A percentile compares a stretch with the other conserved stretches of the same genome.
Conservation (phyloP, 306 rosid species). For the Pueraria montana region DNA sequence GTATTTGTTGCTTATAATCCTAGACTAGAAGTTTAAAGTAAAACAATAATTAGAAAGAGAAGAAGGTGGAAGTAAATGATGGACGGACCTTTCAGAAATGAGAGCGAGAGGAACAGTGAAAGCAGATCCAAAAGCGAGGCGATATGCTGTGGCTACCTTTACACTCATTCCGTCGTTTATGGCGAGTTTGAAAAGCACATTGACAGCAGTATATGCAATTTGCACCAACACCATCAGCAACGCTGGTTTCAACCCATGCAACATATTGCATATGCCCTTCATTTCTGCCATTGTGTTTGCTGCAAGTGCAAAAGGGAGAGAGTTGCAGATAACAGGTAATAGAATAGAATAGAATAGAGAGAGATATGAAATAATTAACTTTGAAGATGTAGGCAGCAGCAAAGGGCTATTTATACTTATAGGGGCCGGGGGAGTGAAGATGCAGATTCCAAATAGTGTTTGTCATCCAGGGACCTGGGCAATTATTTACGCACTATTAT, state of each 20-base stretch:
- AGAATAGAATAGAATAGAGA: no score
- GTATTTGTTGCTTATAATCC: background rate
- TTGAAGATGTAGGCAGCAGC: background rate
- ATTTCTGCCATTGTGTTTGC: background rate
- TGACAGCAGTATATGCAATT: conserved; percentile 61
- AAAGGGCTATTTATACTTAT: conserved; percentile 38
- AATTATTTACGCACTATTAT: background rate
- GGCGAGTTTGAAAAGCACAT: conserved; percentile 74
- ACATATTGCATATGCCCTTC: conserved; percentile 18
- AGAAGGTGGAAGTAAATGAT: background rate
- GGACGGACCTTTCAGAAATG: conserved; percentile 51
- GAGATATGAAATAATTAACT: no score
- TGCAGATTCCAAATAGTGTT: conserved; percentile 39
- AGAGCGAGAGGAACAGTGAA: conserved; percentile 74
- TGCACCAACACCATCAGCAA: conserved; percentile 64
- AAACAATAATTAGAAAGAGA: background rate
- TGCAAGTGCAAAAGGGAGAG: background rate
- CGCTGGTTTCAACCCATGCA: conserved; percentile 50
- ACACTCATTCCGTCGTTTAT: conserved; percentile 72
- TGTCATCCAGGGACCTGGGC: background rate
- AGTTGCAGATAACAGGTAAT: background rate
- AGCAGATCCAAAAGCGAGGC: conserved; percentile 66
- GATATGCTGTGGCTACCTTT: conserved; percentile 72
- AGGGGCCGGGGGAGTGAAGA: background rate
- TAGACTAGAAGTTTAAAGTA: background rate